Evolutionary conservation across 129 eudicot species (phyloP), one percentile per base, ranked within the genome.

Genomic region (Centella asiatica): DNA sequence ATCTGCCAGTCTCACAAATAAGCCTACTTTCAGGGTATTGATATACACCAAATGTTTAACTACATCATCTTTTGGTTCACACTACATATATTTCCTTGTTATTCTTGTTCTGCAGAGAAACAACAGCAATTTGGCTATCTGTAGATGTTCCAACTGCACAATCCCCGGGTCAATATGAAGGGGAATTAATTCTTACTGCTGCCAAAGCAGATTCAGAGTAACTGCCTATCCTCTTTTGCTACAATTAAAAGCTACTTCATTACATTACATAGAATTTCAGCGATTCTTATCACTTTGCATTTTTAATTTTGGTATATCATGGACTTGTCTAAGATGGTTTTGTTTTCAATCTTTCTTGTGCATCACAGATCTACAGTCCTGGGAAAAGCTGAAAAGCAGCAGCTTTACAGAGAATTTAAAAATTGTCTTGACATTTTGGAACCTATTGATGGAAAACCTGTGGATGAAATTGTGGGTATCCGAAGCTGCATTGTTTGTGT

Each of bases 91-190:
- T 26, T 27, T 28, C 12, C n/a, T 39, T 58, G 32, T 69, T 27
- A 4, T 63, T 55, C 24, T 44, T 50, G 56, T 62, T 57, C 44
- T 79, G 57, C 88, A 87, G 96, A 27, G 98, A 92, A 77, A 87
- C 98, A 62, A 61, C 94, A 60, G 84, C 82, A 46, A 64, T 92
- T 44, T 92, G 95, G 95, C 64, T 92, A 67, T 92, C 98, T 29
- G 22, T 92, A 17, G 90, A 87, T 74, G 85, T 92, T 69, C 90
- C 98, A 62, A 73, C 58, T 54, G 75, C 77, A 50, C 98, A 81
- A 73, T 74, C 88, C 37, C 94, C 95, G 1, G 98, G 98, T 68
- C 90, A 79, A 66, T 92, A 87, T 65, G 98, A 84, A 65, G 98
- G 98, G 70, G 94, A 92, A 52, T n/a, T 92, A 25, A 73, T 79